Base-by-base conservation (phyloP, 2,329 filamentous ascomycete genomes). In the Trichoderma aggressivum region DNA sequence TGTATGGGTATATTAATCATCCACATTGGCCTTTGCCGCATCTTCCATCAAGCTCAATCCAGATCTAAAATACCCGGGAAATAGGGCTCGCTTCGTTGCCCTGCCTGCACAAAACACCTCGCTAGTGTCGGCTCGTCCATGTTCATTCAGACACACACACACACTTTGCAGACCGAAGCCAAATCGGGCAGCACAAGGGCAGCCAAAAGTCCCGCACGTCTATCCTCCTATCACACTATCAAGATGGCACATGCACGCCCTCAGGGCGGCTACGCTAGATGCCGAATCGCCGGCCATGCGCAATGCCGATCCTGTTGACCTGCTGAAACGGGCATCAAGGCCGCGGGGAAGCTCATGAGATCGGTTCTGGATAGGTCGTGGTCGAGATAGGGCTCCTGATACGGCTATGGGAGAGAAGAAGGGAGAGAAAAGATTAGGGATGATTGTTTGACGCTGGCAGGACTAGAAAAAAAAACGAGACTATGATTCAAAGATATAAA, bases 301-400 rank as follows among this genome's bases (percentile, higher is more conserved):
- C 71, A 69, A 43, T 65, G 64, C 63, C 67, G 74, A 73, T 72
- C 70, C 65, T 34, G 50, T 70, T 63, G 71, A 75, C 74, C 74
- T 75, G 63, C 74, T 72, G 18, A 71, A 75, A 72, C 36, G 62
- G 73, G 74, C 43, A 73, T 53, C 47, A 28, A 50, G 68, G 66
- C 70, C 69, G 72, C 62, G 53, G 62, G 55, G 53, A 18, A 47
- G 61, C 34, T 43, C 28, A 62, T 59, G 26, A 71, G 55, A 56
- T 66, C 21, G 43, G 30, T 67, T 36, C 18, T 50, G 10, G 39
- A 50, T 36, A 26, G 30, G 34, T 63, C 47, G 67, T 63, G 67
- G 67, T 43, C 59, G 59, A 70, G 59, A 70, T 63, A 62, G 30
- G 36, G 28, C 59, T n/a, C 5, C 32, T 67, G 68, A 58, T 34